phyloP scores from a whole-genome alignment of 345 rosid species.

The Pelargonium nanum region DNA sequence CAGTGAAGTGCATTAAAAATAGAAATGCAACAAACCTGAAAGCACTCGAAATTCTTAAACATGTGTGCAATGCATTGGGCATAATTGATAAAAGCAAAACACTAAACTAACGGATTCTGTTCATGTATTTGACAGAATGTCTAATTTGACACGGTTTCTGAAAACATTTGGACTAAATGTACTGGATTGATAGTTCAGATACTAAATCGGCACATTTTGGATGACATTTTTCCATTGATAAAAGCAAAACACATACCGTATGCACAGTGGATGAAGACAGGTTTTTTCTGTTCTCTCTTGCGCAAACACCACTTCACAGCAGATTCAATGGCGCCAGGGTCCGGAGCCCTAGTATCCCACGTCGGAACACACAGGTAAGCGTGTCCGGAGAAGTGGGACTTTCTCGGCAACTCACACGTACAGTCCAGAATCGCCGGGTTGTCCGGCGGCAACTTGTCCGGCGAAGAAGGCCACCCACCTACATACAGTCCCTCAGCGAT shows the following conservation, averaged over 20 bases:
- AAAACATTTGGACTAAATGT: too few species aligned
- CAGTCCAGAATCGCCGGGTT: conserved; percentile 64
- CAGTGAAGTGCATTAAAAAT: neutral
- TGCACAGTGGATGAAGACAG: conserved; percentile 55
- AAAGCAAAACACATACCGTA: conserved; percentile 35
- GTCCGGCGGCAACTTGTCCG: conserved; percentile 40
- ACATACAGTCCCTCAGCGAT: conserved; percentile 47
- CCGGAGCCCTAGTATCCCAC: conserved; percentile 72
- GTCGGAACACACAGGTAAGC: conserved; percentile 58
- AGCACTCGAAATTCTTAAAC: too few species aligned
- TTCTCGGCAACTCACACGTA: conserved; percentile 59
- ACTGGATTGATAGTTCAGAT: neutral
- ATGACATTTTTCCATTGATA: neutral
- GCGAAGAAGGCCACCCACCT: conserved; percentile 66
- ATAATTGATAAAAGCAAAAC: too few species aligned
- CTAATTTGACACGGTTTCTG: neutral
- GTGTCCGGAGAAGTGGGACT: conserved; percentile 25
- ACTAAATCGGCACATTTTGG: neutral
- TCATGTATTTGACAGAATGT: too few species aligned
- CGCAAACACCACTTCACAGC: conserved; percentile 69
- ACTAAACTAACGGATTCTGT: too few species aligned
- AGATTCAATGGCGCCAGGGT: conserved; percentile 49
- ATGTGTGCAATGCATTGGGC: too few species aligned
- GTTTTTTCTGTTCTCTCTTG: conserved; percentile 50
- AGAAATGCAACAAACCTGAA: neutral